A percentile compares a stretch with the other conserved stretches of the same genome.
These are phyloP conservation scores for Colletotrichum scovillei DNA, from an alignment of 2,329 filamentous ascomycete genomes.

Conservation along the genomic window DNA sequence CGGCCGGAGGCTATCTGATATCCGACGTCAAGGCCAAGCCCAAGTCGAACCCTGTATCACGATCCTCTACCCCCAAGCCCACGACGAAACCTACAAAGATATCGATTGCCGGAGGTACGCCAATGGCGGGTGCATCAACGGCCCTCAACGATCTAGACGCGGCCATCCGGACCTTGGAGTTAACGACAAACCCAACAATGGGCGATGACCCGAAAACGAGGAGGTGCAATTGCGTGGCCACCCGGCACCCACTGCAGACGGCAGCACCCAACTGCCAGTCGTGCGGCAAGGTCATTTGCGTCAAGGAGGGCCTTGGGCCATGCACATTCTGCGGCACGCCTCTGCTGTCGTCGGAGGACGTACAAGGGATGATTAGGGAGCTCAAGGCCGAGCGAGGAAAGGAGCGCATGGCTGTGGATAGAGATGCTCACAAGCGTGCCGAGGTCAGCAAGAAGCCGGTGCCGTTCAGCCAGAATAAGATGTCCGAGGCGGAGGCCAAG, in stretches of 20 bases:
- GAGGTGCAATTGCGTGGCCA: conserved; percentile 88
- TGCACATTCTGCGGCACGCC: conserved; percentile 90
- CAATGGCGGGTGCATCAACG: conserved; percentile 85
- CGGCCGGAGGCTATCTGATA: conserved; percentile 82
- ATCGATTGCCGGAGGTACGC: conserved; percentile 78
- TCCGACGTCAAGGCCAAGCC: conserved; percentile 77
- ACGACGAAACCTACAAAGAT: conserved; percentile 65
- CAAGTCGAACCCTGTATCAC: conserved; percentile 62
- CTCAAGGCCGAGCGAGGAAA: conserved; percentile 87
- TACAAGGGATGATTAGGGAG: conserved; percentile 87
- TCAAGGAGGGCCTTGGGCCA: conserved; percentile 92
- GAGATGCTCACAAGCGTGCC: conserved; percentile 73
- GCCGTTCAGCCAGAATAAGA: conserved; percentile 65
- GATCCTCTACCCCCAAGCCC: conserved; percentile 67
- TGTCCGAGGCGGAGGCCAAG: conserved; percentile 70
- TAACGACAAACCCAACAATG: conserved; percentile 88
- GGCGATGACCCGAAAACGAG: conserved; percentile 67
- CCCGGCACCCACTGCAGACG: conserved; percentile 86
- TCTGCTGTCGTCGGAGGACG: conserved; percentile 77
- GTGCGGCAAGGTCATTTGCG: conserved; percentile 95
- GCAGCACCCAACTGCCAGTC: conserved; percentile 92
- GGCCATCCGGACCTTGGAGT: conserved; percentile 88
- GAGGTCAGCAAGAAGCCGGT: conserved; percentile 72
- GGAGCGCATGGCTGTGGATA: conserved; percentile 87
- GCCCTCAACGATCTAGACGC: conserved; percentile 78